phyloP scores from a whole-genome alignment of 441 rosid genomes.

The Breynia disticha region DNA sequence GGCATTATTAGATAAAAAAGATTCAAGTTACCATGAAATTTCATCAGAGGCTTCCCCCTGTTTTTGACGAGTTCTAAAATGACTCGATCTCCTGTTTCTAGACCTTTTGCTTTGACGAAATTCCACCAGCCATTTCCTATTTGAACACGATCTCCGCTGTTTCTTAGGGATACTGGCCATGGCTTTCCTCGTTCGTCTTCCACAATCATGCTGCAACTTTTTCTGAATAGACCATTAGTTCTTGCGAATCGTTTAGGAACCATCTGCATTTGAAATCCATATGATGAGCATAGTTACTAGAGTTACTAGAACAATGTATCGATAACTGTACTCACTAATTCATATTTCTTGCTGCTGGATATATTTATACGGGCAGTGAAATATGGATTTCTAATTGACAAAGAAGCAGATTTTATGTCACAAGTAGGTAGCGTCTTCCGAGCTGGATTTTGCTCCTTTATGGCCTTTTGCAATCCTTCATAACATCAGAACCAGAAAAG shows the following conservation, averaged over 20 bases:
- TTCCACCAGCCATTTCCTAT: conserved; percentile 1
- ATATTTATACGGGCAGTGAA: no score
- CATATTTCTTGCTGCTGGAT: no score
- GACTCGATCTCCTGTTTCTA: conserved; percentile 5
- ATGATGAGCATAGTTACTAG: no score
- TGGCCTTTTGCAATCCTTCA: no score
- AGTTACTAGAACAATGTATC: no score
- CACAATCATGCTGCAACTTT: conserved; percentile 1
- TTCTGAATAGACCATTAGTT: neutral
- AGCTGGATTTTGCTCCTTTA: no score
- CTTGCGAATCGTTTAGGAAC: conserved; percentile 7
- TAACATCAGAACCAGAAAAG: no score
- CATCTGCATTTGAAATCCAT: conserved; percentile 7
- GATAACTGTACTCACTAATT: no score
- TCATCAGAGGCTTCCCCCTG: conserved; percentile 4
- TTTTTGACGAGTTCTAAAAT: conserved; percentile 8
- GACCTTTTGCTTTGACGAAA: conserved; percentile 8
- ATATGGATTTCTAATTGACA: no score
- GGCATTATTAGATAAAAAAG: no score
- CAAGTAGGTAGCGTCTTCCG: no score
- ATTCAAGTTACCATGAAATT: conserved; percentile 1
- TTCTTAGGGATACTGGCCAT: neutral
- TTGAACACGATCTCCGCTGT: neutral
- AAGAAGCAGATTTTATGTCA: no score
- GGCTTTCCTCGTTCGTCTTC: conserved; percentile 6